These are phyloP conservation scores for Alternaria ethzedia DNA, from an alignment of 2,329 filamentous ascomycete genomes.

Conservation along the genomic window DNA sequence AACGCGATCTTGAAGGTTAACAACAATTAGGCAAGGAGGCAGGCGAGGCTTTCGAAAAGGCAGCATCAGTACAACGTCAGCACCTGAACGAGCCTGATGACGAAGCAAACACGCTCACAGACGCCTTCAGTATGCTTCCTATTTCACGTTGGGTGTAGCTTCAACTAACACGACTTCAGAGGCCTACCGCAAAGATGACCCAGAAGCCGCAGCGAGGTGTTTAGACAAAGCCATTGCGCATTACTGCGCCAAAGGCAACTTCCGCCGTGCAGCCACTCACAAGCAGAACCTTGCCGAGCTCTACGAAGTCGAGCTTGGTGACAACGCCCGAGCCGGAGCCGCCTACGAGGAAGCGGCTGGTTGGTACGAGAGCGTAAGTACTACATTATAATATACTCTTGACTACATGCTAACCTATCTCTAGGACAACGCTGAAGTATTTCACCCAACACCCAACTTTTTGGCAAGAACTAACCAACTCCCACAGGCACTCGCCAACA, in stretches of 20 bases:
- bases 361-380: constrained; percentile 73
- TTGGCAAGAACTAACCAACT: constrained; percentile 31
- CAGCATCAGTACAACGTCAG: constrained; percentile 78
- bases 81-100: constrained; percentile 92
- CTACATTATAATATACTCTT: not conserved
- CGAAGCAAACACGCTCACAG: constrained; percentile 83
- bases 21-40: constrained; percentile 75
- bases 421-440: constrained; percentile 48
- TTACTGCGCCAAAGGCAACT: constrained; percentile 89
- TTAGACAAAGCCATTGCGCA: constrained; percentile 80
- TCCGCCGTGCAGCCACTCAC: constrained; percentile 86
- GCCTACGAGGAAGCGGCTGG: constrained; percentile 84
- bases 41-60: constrained; percentile 82
- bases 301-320: constrained; percentile 80
- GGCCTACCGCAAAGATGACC: constrained; percentile 85
- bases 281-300: constrained; percentile 89
- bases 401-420: constrained; percentile 20
- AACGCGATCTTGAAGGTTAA: constrained; percentile 8
- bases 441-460: constrained; percentile 6
- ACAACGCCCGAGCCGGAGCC: constrained; percentile 78
- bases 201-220: constrained; percentile 80
- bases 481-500: constrained; percentile 75
- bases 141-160: accelerated
- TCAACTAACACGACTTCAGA: constrained; percentile 51
- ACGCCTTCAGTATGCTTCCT: constrained; percentile 73